These are phyloP conservation scores for Stramenopiles sp. DNA, from an alignment of 352 stramenopile genomes.

Conservation along the genomic window DNA sequence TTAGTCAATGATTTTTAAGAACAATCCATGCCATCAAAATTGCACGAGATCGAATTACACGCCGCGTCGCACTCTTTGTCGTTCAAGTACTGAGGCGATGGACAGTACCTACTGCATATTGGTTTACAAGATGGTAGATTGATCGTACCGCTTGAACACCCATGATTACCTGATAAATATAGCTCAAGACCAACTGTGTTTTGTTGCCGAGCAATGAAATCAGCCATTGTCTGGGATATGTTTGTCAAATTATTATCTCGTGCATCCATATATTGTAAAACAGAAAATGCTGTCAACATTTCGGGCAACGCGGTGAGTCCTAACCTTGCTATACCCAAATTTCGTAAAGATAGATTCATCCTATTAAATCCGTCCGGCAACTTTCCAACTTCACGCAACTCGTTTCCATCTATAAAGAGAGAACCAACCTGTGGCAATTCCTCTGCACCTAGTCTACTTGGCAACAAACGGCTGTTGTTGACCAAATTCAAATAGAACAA, in stretches of 20 bases:
- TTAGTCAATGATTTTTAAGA: not conserved
- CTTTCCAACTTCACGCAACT: not conserved
- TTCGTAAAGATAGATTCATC: not conserved
- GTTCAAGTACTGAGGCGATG: not conserved
- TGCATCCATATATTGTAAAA: not conserved
- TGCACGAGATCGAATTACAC: not conserved
- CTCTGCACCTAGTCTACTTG: not conserved
- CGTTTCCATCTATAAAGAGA: not conserved
- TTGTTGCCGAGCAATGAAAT: too few species aligned
- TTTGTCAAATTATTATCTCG: not conserved
- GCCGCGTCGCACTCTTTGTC: not conserved
- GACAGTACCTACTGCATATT: slow-evolving; percentile 1
- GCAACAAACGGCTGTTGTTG: not conserved
- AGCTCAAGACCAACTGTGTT: not conserved
- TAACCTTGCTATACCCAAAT: not conserved
- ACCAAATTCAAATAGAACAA: not conserved
- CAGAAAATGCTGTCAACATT: not conserved
- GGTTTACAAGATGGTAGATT: not conserved
- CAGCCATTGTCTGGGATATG: not conserved
- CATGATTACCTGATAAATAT: not conserved
- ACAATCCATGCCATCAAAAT: not conserved
- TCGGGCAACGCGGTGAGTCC: not conserved
- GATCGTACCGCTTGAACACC: not conserved
- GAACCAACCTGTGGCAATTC: not conserved
- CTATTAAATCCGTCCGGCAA: not conserved